Percentiles rank a stretch among this genome's conserved stretches.
These are phyloP conservation scores for Globisporangium yorkense DNA, from an alignment of 352 stramenopile species.

Conservation along the genomic window DNA sequence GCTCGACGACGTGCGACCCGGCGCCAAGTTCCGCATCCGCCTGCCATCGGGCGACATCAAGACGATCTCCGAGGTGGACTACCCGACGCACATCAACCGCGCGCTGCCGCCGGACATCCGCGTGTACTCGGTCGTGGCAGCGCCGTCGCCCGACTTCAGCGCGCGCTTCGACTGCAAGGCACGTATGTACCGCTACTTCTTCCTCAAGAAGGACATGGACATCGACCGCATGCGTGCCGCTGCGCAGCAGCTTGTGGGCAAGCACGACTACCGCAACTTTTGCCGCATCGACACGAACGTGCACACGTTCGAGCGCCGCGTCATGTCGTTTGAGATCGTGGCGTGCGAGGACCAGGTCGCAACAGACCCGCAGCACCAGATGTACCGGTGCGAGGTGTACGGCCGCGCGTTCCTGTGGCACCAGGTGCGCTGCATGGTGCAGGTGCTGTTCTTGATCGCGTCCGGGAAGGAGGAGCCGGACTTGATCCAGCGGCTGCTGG, in stretches of 20 bases:
- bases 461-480: slow-evolving; percentile 85
- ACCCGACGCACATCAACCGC: slow-evolving; percentile 95
- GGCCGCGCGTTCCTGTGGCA: slow-evolving; percentile 99
- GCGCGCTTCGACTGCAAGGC: slow-evolving; percentile 93
- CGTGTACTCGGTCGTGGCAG: slow-evolving; percentile 78
- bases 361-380: slow-evolving; percentile 40
- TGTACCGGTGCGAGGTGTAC: slow-evolving; percentile 70
- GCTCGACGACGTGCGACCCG: slow-evolving; percentile 65
- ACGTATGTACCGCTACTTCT: slow-evolving; percentile 98
- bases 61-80: slow-evolving; percentile 92
- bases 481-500: slow-evolving; percentile 88
- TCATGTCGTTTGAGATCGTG: slow-evolving; percentile 81
- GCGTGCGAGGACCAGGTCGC: slow-evolving; percentile 39
- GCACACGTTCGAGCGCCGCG: slow-evolving; percentile 91
- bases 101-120: slow-evolving; percentile 90
- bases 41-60: slow-evolving; percentile 56
- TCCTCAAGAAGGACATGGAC: slow-evolving; percentile 71
- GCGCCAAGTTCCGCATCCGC: slow-evolving; percentile 55
- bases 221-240: slow-evolving; percentile 86
- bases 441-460: slow-evolving; percentile 96
- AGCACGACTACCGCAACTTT: slow-evolving; percentile 99
- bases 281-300: slow-evolving; percentile 99
- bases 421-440: slow-evolving; percentile 98
- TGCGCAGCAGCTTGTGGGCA: slow-evolving; percentile 86
- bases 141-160: slow-evolving; percentile 86